Percentiles rank a stretch among this genome's conserved stretches.
These are phyloP conservation scores for Atalantia buxifolia DNA, from an alignment of 345 rosid species.

Conservation along the genomic window DNA sequence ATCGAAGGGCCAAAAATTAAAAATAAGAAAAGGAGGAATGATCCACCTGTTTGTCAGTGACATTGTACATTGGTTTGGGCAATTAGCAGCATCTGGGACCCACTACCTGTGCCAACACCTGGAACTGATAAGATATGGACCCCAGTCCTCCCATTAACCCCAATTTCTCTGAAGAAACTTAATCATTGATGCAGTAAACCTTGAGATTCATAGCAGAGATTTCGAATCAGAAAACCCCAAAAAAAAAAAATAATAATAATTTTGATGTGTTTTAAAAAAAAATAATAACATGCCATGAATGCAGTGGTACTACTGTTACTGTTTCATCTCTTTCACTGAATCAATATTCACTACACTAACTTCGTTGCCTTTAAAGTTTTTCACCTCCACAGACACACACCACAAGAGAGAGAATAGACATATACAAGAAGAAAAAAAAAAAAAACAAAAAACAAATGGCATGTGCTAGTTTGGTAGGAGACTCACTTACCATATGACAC, in stretches of 20 bases:
- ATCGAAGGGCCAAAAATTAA: not conserved
- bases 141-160: conserved; percentile 28
- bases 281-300: not conserved
- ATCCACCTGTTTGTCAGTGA: conserved; percentile 83
- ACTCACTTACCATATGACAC: conserved; percentile 16
- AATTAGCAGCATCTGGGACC: conserved; percentile 57
- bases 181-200: conserved; percentile 52
- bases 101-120: conserved; percentile 67
- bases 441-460: conserved; percentile 3
- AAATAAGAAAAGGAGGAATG: conserved; percentile 32
- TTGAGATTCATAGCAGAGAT: conserved; percentile 34
- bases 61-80: conserved; percentile 60
- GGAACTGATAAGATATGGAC: conserved; percentile 54
- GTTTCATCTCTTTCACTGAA: conserved; percentile 31
- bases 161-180: conserved; percentile 19
- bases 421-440: not conserved
- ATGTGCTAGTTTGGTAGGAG: conserved; percentile 39
- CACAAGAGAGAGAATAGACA: too few relatives aligned
- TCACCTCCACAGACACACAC: not conserved
- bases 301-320: not conserved
- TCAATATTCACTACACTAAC: conserved; percentile 11
- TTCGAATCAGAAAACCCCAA: conserved; percentile 13
- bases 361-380: conserved; percentile 2
- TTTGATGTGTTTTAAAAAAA: not conserved
- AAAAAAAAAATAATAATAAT: not conserved